Base-by-base conservation (phyloP, 768 basidiomycete genomes). In the Amyloporia xantha region DNA sequence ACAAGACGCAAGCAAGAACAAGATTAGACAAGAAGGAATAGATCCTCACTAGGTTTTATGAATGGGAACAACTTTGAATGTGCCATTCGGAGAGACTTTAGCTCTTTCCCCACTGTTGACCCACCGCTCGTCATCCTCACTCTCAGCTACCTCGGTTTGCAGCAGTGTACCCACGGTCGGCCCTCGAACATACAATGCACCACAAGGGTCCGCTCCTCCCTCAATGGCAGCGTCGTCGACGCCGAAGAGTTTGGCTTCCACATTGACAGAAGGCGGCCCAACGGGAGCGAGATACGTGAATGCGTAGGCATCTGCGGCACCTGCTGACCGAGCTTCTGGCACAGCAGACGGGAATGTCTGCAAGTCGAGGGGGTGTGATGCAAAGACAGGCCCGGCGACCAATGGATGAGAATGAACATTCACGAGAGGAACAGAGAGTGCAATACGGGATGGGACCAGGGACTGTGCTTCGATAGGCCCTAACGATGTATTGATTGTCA, bases 211-310 rank as follows among this genome's bases (percentile, higher is more conserved):
- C 2, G 55, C 74, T 2, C 86, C 88, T 2, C 57, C 66, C 61
- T 89, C 89, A 6, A 90, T 70, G 9, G 66, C 63, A 1, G 70
- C 71, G 47, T 94, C 89, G 37, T 83, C 71, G 9, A 89, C 77
- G 0, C 75, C 82, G 0, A 75, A 60, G n/a, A 97, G 72, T 61
- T 91, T 86, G 4, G 78, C 81, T 64, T 96, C 94, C 0, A 92
- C 71, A 58, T 94, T 94, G 47, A 83, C 73, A n/a, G 81, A 77
- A 2, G 94, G 93, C 2, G 91, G 83, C 3, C 92, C 93, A 11
- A 79, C 77, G 50, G 79, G 77, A 12, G 74, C 69, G 7, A 63
- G 50, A 57, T 75, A 75, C 3, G 75, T 73, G 25, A 66, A 56
- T 1, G 62, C 47, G 30, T 68, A 65, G 5, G 64, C 56, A 17